Evolutionary conservation across 106 monocot genomes (phyloP).

Genomic region (Xerophyta viscosa): DNA sequence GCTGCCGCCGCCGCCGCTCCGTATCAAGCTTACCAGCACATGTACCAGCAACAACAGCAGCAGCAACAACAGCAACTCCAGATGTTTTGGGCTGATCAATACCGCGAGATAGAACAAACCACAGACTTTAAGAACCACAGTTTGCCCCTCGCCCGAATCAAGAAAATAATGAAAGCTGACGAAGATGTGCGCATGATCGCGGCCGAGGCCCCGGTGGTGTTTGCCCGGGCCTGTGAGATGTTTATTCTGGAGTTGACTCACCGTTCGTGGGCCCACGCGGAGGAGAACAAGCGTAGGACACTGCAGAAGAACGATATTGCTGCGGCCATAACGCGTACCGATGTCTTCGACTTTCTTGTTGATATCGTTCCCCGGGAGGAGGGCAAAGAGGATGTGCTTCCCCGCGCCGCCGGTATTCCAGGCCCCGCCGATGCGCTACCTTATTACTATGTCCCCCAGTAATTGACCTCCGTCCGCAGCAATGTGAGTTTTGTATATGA

Average conservation of each 20-base stretch:
- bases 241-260: background rate
- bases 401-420: no score
- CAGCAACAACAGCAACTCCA: background rate
- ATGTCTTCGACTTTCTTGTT: background rate
- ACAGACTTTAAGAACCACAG: background rate
- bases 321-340: background rate
- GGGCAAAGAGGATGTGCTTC: background rate
- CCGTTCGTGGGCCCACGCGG: background rate
- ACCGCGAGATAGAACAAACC: background rate
- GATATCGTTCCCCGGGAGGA: background rate
- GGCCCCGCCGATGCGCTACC: no score
- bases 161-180: background rate
- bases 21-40: constrained; percentile 11
- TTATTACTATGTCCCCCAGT: no score
- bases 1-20: constrained; percentile 4
- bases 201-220: background rate
- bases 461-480: no score
- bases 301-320: background rate
- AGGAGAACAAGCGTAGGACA: background rate
- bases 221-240: constrained; percentile 4
- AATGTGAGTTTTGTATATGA: no score
- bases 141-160: background rate
- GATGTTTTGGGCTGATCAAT: background rate
- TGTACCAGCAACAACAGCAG: background rate
- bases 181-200: background rate